These are phyloP conservation scores for Sphagnum magellanicum DNA, from an alignment of 228 moss, liverwort and hornwort genomes.

Conservation along the genomic window DNA sequence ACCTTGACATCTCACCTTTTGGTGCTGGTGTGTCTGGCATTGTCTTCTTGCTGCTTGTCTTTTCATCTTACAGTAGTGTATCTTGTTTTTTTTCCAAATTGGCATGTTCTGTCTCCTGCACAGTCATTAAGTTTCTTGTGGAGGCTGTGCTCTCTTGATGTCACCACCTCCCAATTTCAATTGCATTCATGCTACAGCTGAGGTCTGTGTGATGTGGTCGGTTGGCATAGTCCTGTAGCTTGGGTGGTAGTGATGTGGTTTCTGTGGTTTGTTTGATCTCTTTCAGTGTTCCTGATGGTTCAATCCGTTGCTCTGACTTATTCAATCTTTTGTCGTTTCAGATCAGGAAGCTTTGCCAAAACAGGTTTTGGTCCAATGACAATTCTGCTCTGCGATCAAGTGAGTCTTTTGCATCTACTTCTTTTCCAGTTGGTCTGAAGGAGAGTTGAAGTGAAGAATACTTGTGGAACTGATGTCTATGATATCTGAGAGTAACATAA, in stretches of 20 bases:
- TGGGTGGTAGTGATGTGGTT: too few species aligned
- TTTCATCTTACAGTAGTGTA: not conserved
- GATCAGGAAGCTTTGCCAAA: conserved; percentile 88
- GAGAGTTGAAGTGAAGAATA: not conserved
- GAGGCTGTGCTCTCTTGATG: too few species aligned
- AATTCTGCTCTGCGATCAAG: conserved; percentile 96
- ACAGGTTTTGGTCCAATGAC: conserved; percentile 91
- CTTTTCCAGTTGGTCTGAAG: too few species aligned
- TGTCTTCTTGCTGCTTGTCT: too few species aligned
- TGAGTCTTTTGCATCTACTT: conserved; percentile 16
- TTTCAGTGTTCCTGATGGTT: too few species aligned
- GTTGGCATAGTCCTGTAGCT: too few species aligned
- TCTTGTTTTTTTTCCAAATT: not conserved
- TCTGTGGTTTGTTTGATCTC: too few species aligned
- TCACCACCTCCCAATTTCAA: not conserved
- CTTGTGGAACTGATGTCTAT: not conserved
- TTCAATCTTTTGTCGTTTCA: conserved; percentile 11
- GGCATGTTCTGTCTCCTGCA: not conserved
- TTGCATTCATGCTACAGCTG: not conserved
- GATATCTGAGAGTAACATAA: not conserved
- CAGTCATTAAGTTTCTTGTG: too few species aligned
- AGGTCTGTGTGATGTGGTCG: not conserved
- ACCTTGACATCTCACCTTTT: too few species aligned
- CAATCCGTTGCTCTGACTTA: too few species aligned
- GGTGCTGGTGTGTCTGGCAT: too few species aligned